Conservation (phyloP, 78 protist genomes). For the slime mould (Dictyostelium discoideum) region dicty_2.7 NC_007090.3:4611501-4612000, state of each 20-base stretch:
- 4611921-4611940: background rate
- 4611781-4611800: constrained; percentile 12
- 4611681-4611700: background rate
- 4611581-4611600: background rate
- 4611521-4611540: background rate
- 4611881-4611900: background rate
- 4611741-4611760: background rate
- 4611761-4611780: background rate
- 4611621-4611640: background rate
- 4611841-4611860: background rate
- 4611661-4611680: background rate
- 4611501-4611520: too few species aligned
- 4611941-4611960: background rate
- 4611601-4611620: background rate
- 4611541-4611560: background rate
- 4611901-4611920: background rate
- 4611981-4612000: constrained; percentile 1
- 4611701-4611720: background rate
- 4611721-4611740: constrained; percentile 8
- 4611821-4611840: background rate
- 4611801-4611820: constrained; percentile 10
- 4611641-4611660: background rate
- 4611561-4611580: constrained; percentile 11
- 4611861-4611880: background rate
- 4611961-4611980: constrained; percentile 6